Base-by-base conservation (phyloP, 441 rosid genomes). In the Melastoma candidum region DNA sequence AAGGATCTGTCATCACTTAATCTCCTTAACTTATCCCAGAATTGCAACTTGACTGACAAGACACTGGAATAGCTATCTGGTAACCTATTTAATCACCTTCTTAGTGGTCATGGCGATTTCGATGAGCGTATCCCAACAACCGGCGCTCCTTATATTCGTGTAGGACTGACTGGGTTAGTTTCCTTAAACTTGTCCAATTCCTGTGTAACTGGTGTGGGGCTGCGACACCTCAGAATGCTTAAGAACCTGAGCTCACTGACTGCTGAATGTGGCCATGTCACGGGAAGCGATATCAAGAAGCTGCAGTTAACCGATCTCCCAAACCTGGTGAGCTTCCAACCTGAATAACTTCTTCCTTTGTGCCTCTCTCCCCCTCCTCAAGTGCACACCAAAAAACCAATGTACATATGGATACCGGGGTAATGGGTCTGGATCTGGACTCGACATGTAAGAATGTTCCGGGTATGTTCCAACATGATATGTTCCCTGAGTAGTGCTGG, bases 151-250 rank as follows among this genome's bases (percentile, higher is more conserved):
- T 26, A 11, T 56, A 14, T 27, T 41, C 54, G 32, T 64, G 73
- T 82, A 88, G 97, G 97, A 44, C 62, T 92, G 78, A 82, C 87
- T 0, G 86, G 81, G 17, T 63, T 88, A 72, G 81, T 92, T 12
- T 82, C 95, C 4, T 64, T 92, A 59, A 92, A 83, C 51, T 75
- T 92, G 32, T 85, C 95, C 36, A 80, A 81, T 75, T 92, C 98
- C 17, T 77, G 84, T 11, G 77, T 88, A 68, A 80, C 97, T 1
- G 71, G 74, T 57, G 73, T 79, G 2, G 98, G 98, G 43, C 66
- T 92, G 56, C 73, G 60, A 25, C 84, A 88, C 62, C 62, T 92
- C 68, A 88, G 77, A 74, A 74, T 79, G 4, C 70, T 92, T 72
- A 88, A 88, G 76, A 85, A 74, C 50, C 65, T 85, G 49, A 82